Evolutionary conservation across 352 stramenopile species (phyloP).

Genomic region (Thalassiosira mediterranea): DNA sequence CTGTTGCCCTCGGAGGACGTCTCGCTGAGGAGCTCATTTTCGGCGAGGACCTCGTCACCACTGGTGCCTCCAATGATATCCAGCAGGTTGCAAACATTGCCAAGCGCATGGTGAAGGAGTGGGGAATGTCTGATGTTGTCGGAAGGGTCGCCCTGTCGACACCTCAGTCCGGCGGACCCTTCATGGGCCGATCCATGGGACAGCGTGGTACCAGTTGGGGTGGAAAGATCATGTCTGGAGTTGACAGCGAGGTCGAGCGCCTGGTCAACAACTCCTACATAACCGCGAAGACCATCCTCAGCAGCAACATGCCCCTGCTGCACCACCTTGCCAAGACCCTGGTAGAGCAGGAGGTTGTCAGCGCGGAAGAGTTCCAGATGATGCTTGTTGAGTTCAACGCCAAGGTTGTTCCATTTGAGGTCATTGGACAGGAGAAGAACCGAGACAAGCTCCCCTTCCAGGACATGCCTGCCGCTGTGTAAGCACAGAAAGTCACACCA

Average conservation of each 20-base stretch:
- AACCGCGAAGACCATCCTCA: conserved; percentile 85
- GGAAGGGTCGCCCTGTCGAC: conserved; percentile 68
- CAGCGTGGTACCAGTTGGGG: conserved; percentile 68
- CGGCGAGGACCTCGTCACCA: conserved; percentile 82
- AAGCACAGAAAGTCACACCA: conserved; percentile 2
- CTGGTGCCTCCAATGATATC: conserved; percentile 85
- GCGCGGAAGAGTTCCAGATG: conserved; percentile 84
- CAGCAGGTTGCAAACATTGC: conserved; percentile 84
- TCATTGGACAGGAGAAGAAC: conserved; percentile 77
- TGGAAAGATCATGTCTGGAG: conserved; percentile 66
- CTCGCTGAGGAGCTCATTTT: conserved; percentile 85
- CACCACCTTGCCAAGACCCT: conserved; percentile 82
- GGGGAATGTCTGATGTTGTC: conserved; percentile 82
- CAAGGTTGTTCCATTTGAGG: conserved; percentile 73
- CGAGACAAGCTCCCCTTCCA: conserved; percentile 83
- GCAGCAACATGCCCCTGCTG: conserved; percentile 82
- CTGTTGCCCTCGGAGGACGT: conserved; percentile 81
- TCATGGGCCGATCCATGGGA: conserved; percentile 74
- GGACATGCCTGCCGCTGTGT: conserved; percentile 47
- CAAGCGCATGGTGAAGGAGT: conserved; percentile 85
- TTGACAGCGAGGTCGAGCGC: conserved; percentile 84
- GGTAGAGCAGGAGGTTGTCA: conserved; percentile 86
- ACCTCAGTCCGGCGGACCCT: conserved; percentile 60
- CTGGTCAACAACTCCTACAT: conserved; percentile 87
- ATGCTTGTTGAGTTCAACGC: conserved; percentile 83